Base-by-base conservation (phyloP, 2,329 filamentous ascomycete genomes). In the Kalmusia sp. region DNA sequence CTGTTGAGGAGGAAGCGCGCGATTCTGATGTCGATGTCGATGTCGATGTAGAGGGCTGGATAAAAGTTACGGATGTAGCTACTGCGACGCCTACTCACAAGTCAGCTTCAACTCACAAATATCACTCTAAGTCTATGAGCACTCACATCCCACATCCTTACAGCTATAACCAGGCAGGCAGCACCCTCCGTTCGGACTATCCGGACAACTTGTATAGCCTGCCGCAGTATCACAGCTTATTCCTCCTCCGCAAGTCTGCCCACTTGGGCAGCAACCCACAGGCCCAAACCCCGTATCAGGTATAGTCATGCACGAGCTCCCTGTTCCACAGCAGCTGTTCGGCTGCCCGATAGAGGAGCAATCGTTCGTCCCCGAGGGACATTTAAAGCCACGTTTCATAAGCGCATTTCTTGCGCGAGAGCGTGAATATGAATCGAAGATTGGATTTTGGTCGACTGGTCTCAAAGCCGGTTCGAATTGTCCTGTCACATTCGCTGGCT, bases 261-360 rank as follows among this genome's bases (percentile, higher is more conserved):
- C 89, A 30, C 78, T 67, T 0, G 88, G 88, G 74, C 91, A 95
- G 73, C 91, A 95, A 3, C 90, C 90, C 2, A 93, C 85, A 38
- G 84, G 83, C 6, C 88, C 88, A 24, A 87, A 77, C 0, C 82
- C 83, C 5, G 83, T 82, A 69, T 90, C 84, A 27, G 80, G 70
- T 4, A 92, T 85, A 21, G 76, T 73, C 40, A 89, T 85, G 69
- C 91, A 95, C 6, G 80, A 84, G 60, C 88, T 86, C 14, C 80
- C 82, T n/a, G 79, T 78, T 19, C 81, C 77, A 71, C 91, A 95
- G 77, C 91, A 95, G 72, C 87, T 89, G 71, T 91, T 84, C 1
- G 88, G 84, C 39, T 84, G 82, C 6, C 83, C 84, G 61, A 92
- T 87, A 15, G 75, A 76, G 14, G 80, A 79, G 72, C 91, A 95